Evolutionary conservation across 2,329 filamentous ascomycete genomes (phyloP), one percentile per base, ranked within the genome.

Genomic region (Cordyceps farinosa): DNA sequence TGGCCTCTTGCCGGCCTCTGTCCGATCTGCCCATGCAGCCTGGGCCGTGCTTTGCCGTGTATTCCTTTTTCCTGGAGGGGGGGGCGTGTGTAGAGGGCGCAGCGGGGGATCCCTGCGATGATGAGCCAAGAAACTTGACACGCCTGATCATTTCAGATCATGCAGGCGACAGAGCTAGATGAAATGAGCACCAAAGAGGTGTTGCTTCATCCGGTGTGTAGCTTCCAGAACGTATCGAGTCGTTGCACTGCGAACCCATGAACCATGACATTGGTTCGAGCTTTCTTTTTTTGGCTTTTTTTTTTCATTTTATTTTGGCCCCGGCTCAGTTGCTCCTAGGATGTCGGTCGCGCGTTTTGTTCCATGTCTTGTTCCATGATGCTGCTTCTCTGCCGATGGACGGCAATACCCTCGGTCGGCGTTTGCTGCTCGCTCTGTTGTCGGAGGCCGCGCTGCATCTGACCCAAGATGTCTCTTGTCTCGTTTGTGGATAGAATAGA

Each of bases 101-200:
- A 9, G 30, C 32, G n/a, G 44, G 44, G 44, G 30, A 38, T 36
- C 55, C 56, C 45, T 50, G 56, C 13, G 7, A 40, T 50, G n/a
- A 22, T 22, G 22, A 22, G 30, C 4, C 27, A 45, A 30, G 11
- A 58, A n/a, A 48, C 22, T 22, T 22, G 36, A 27, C 57, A 60
- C 51, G 30, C 47, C 51, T 44, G 30, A 30, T 47, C 42, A 53
- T 53, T 61, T 47, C 38, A 54, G 58, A 61, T 61, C 50, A 50
- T 61, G 58, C 58, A 54, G 58, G 38, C 45, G 48, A 29, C 29
- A 53, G 30, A 34, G 30, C 32, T n/a, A 29, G 54, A 57, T 57
- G 54, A 57, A 57, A 55, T 55, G 36, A 55, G 52, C 38, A 55
- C 22, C 30, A n/a, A 22, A 13, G n/a, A 55, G n/a, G n/a, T 7